phyloP scores from a whole-genome alignment of 768 basidiomycete species.

The Boletus eberwhitei region DNA sequence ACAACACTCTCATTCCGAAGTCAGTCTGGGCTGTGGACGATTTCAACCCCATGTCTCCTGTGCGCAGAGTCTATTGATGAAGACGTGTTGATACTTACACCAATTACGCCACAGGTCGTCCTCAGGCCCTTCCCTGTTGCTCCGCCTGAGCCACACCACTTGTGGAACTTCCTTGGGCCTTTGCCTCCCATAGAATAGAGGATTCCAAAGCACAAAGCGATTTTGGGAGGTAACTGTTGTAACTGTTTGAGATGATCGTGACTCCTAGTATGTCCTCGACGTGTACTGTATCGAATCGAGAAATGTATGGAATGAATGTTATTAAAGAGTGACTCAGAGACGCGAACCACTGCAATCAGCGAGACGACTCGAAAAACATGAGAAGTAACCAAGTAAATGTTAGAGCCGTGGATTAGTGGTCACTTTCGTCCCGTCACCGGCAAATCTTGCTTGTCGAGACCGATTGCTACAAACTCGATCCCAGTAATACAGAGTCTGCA shows the following conservation, averaged over 20 bases:
- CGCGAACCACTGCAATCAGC: background rate
- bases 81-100: slow-evolving; percentile 1
- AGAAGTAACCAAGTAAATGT: too few species aligned
- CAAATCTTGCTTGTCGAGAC: too few species aligned
- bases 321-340: background rate
- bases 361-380: too few species aligned
- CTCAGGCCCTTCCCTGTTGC: background rate
- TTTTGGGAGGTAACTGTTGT: background rate
- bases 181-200: too few species aligned
- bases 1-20: background rate
- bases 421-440: too few species aligned
- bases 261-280: background rate
- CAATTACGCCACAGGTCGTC: background rate
- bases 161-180: background rate
- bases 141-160: background rate
- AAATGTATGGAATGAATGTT: background rate
- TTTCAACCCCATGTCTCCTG: background rate
- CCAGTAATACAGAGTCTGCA: too few species aligned
- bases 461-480: too few species aligned
- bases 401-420: too few species aligned
- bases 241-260: background rate
- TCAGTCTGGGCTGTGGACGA: background rate
- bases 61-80: background rate
- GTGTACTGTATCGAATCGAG: background rate
- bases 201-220: background rate